These are phyloP conservation scores for Podaxis carcinomalis DNA, from an alignment of 768 basidiomycete genomes.

Conservation along the genomic window DNA sequence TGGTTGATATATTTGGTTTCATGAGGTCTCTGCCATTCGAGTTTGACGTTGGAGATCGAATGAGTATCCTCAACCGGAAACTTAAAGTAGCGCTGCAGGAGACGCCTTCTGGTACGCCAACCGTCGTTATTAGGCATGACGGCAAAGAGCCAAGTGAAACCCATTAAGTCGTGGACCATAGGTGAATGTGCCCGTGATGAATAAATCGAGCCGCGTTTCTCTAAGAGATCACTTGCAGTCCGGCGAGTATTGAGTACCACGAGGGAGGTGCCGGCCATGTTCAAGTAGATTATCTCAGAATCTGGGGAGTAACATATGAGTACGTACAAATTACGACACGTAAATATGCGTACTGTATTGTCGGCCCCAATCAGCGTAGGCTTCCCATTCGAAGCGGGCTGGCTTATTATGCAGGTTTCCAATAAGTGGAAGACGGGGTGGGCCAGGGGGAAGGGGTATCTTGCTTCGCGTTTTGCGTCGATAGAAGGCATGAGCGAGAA, in stretches of 20 bases:
- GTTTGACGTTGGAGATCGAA: conserved; percentile 15
- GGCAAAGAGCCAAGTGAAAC: conserved; percentile 16
- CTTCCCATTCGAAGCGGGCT: conserved; percentile 27
- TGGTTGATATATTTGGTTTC: conserved; percentile 23
- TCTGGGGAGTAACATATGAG: conserved; percentile 11
- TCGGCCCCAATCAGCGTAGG: conserved; percentile 34
- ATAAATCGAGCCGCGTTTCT: conserved; percentile 35
- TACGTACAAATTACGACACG: background rate
- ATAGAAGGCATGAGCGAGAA: conserved; percentile 3
- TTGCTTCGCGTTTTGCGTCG: background rate
- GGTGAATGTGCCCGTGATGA: conserved; percentile 19
- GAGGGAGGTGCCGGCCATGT: conserved; percentile 18
- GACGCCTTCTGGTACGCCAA: conserved; percentile 16
- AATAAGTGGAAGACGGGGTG: conserved; percentile 29
- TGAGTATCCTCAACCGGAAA: conserved; percentile 15
- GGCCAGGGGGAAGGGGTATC: conserved; percentile 34
- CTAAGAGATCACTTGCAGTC: conserved; percentile 32
- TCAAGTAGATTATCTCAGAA: conserved; percentile 22
- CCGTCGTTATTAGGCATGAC: conserved; percentile 13
- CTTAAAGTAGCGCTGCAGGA: conserved; percentile 36
- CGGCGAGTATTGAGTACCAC: conserved; percentile 28
- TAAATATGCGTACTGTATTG: conserved; percentile 25
- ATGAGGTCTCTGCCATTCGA: conserved; percentile 21
- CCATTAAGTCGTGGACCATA: conserved; percentile 13
- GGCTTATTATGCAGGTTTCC: conserved; percentile 33